A percentile compares a stretch with the other conserved stretches of the same genome.
Conservation (phyloP, 2,329 filamentous ascomycete genomes). For the Cladosporium sp. region DNA sequence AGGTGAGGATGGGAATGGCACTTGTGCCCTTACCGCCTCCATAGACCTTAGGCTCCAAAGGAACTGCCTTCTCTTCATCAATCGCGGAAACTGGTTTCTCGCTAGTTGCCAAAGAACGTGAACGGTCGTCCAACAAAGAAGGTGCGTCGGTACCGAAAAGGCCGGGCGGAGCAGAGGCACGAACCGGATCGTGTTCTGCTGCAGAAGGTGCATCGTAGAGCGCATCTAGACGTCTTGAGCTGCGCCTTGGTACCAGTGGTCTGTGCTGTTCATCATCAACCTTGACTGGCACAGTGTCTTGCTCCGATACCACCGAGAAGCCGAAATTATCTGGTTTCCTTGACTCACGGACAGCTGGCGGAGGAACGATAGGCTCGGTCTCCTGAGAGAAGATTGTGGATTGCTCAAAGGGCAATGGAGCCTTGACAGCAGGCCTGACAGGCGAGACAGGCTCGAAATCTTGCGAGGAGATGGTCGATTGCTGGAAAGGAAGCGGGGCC, state of each 20-base stretch:
- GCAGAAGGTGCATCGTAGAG: not conserved
- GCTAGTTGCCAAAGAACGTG: not conserved
- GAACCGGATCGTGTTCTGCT: not conserved
- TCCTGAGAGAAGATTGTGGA: conserved; percentile 21
- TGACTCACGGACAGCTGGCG: too few species aligned
- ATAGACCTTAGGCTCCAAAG: conserved; percentile 15
- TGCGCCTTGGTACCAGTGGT: conserved; percentile 17
- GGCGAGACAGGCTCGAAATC: conserved; percentile 19
- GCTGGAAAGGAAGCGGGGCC: not conserved
- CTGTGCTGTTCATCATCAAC: not conserved
- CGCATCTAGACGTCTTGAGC: conserved; percentile 17
- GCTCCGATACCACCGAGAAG: conserved; percentile 29
- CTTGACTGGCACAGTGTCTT: conserved; percentile 25
- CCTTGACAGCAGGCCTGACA: not conserved
- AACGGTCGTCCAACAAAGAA: not conserved
- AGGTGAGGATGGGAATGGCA: conserved; percentile 20
- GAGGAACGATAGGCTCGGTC: conserved; percentile 13
- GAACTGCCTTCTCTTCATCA: not conserved
- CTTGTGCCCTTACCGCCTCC: conserved; percentile 14
- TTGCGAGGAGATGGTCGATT: conserved; percentile 18
- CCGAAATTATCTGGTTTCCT: conserved; percentile 14
- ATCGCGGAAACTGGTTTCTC: not conserved
- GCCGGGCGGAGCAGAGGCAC: conserved; percentile 13
- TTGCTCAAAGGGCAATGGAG: not conserved
- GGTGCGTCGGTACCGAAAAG: not conserved